These are phyloP conservation scores for Candida ponderosae DNA, from an alignment of 805 yeast genomes.

Conservation along the genomic window DNA sequence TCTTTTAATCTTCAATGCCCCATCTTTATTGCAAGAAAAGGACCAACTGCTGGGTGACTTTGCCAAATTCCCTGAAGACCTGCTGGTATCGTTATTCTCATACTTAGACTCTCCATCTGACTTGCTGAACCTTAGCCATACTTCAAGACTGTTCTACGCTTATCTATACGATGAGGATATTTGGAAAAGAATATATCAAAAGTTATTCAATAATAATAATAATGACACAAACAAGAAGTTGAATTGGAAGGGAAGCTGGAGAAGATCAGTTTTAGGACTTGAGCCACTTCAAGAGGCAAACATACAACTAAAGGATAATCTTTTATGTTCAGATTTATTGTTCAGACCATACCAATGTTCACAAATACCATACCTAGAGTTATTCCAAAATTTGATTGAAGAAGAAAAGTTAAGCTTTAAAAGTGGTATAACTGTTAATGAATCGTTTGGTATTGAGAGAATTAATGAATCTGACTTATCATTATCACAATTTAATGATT, in stretches of 20 bases:
- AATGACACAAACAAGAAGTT: slow-evolving; percentile 21
- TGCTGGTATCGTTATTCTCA: slow-evolving; percentile 45
- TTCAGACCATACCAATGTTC: slow-evolving; percentile 82
- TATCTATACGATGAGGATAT: slow-evolving; percentile 69
- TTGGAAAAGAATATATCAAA: slow-evolving; percentile 60
- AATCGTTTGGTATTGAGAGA: slow-evolving; percentile 39
- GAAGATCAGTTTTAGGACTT: slow-evolving; percentile 45
- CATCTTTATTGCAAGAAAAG: slow-evolving; percentile 6
- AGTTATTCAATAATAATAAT: slow-evolving; percentile 7
- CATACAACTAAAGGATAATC: slow-evolving; percentile 36
- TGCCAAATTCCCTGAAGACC: slow-evolving; percentile 50
- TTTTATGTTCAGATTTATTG: slow-evolving; percentile 67
- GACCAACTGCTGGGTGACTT: slow-evolving; percentile 45
- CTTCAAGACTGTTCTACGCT: slow-evolving; percentile 66
- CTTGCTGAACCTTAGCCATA: slow-evolving; percentile 42
- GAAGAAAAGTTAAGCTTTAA: slow-evolving; percentile 31
- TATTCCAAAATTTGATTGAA: slow-evolving; percentile 40
- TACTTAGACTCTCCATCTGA: slow-evolving; percentile 39
- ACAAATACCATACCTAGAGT: slow-evolving; percentile 48
- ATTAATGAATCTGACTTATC: slow-evolving; percentile 37
- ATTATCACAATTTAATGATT: slow-evolving; percentile 34
- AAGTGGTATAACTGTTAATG: slow-evolving; percentile 12
- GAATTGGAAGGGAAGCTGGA: slow-evolving; percentile 79
- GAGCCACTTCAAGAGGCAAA: slow-evolving; percentile 31
- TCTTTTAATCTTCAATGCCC: slow-evolving; percentile 29